phyloP scores from a whole-genome alignment of 2,329 filamentous ascomycete species.

The Colletotrichum higginsianum region DNA sequence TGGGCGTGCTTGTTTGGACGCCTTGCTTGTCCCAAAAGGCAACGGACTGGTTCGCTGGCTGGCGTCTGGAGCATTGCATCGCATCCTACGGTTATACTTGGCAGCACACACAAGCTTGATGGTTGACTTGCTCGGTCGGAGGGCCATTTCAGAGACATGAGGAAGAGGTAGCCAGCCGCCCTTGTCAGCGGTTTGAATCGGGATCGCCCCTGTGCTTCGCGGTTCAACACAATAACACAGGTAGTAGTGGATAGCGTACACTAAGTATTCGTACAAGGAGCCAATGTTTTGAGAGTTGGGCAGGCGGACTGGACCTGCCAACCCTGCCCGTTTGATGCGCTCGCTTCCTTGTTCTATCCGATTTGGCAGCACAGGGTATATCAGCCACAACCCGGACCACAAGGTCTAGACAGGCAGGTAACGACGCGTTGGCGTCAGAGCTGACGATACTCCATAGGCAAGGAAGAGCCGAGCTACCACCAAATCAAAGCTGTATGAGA shows the following conservation, averaged over 20 bases:
- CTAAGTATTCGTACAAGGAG: slow-evolving; percentile 11
- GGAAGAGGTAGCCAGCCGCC: slow-evolving; percentile 1
- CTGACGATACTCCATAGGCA: slow-evolving; percentile 18
- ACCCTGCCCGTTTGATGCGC: slow-evolving; percentile 32
- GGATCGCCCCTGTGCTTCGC: slow-evolving; percentile 36
- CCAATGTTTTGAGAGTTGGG: slow-evolving; percentile 30
- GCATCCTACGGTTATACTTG: slow-evolving; percentile 1
- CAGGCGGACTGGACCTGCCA: slow-evolving; percentile 15
- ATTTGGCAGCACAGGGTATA: not conserved
- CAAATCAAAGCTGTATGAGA: not conserved
- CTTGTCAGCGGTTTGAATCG: slow-evolving; percentile 35
- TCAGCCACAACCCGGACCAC: slow-evolving; percentile 30
- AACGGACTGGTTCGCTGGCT: slow-evolving; percentile 16
- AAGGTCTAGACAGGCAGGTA: slow-evolving; percentile 14
- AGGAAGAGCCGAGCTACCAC: not conserved
- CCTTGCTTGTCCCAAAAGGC: slow-evolving; percentile 19
- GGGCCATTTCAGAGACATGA: slow-evolving; percentile 3
- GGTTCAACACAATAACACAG: slow-evolving; percentile 29
- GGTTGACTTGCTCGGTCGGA: slow-evolving; percentile 20
- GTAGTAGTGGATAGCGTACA: too few species aligned
- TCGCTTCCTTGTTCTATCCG: slow-evolving; percentile 20
- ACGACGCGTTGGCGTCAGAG: slow-evolving; percentile 35
- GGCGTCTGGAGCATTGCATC: slow-evolving; percentile 8
- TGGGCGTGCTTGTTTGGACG: slow-evolving; percentile 26
- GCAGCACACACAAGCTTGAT: slow-evolving; percentile 22